Conservation (phyloP, 148 eudicot genomes). For the Suaeda aralocaspica region DNA sequence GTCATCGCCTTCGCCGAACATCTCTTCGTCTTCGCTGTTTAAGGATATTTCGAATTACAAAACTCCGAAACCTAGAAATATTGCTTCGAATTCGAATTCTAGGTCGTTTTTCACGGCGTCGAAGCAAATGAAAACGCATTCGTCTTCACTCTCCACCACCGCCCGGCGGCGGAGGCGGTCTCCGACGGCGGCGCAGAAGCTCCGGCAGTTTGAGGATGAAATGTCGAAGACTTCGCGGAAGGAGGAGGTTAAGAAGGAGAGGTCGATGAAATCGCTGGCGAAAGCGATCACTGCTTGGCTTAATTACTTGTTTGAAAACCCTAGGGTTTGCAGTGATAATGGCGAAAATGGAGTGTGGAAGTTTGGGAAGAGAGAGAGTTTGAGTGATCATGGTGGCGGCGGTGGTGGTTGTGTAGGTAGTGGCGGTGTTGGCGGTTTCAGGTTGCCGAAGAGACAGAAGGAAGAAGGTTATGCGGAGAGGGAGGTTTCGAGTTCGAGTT, state of each 20-base stretch:
- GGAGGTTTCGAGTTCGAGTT: slow-evolving; percentile 19
- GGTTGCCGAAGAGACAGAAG: slow-evolving; percentile 68
- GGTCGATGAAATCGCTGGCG: slow-evolving; percentile 55
- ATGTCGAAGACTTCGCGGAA: slow-evolving; percentile 67
- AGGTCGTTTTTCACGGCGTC: slow-evolving; percentile 58
- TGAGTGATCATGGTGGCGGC: background rate
- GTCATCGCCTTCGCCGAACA: slow-evolving; percentile 17
- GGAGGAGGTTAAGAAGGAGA: slow-evolving; percentile 52
- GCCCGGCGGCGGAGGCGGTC: slow-evolving; percentile 26
- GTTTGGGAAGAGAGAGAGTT: slow-evolving; percentile 59
- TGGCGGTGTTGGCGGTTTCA: slow-evolving; percentile 39
- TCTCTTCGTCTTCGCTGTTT: slow-evolving; percentile 41
- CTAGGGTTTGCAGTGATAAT: slow-evolving; percentile 40
- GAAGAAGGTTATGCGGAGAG: slow-evolving; percentile 29
- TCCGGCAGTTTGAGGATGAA: slow-evolving; percentile 66
- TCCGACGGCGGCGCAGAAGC: slow-evolving; percentile 35
- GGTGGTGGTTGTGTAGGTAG: slow-evolving; percentile 23
- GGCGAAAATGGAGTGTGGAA: slow-evolving; percentile 34
- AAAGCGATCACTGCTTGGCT: slow-evolving; percentile 82
- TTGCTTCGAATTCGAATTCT: slow-evolving; percentile 25
- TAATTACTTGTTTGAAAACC: slow-evolving; percentile 79
- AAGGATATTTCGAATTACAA: slow-evolving; percentile 76
- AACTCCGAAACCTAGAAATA: slow-evolving; percentile 62
- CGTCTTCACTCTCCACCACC: slow-evolving; percentile 26
- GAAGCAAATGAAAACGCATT: slow-evolving; percentile 42